Base-by-base conservation (phyloP, 129 eudicot genomes). In the Pulicaria dysenterica region DNA sequence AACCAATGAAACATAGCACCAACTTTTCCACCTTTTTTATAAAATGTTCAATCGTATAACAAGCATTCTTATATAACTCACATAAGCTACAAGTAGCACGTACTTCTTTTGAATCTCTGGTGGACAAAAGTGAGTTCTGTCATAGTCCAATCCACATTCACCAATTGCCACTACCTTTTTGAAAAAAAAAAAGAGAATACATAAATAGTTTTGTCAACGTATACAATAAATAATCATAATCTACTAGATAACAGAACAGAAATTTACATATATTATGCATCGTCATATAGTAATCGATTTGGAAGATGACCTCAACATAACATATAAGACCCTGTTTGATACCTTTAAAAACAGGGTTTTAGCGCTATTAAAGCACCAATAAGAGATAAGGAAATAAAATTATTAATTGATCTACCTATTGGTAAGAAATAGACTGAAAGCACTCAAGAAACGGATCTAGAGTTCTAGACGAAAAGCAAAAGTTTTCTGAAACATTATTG, bases 131-230 rank as follows among this genome's bases (percentile, higher is more conserved):
- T 91, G 97, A 83, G 93, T 89, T 79, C 99, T 75, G 79, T 95
- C 99, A 67, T 95, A 95, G 73, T 95, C 99, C 91, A 95, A 70
- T 80, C 99, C 99, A 82, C 99, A 95, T 83, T 95, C 99, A 67
- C 99, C 97, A 80, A 95, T 84, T 45, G 99, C 99, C 75, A 95
- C 96, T 74, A 95, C 99, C 97, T 95, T 79, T 82, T 68, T 24
- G 31, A 2, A 24, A 37, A 15, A 74, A 67, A 38, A 81, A 9
- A 50, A 1, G 17, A 72, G 17, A 58, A 13, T 7, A 55, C 14
- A 69, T 7, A 5, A 38, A 11, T 5, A 41, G 36, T 55, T 16
- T 45, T 7, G 19, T 65, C 41, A 24, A 53, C 12, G 19, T 41
- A 55, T 14, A 55, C 50, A 9, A 36, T 40, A 14, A 16, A n/a